Conservation (phyloP, 2,329 filamentous ascomycete species). For the Aspergillus glaucus region DNA sequence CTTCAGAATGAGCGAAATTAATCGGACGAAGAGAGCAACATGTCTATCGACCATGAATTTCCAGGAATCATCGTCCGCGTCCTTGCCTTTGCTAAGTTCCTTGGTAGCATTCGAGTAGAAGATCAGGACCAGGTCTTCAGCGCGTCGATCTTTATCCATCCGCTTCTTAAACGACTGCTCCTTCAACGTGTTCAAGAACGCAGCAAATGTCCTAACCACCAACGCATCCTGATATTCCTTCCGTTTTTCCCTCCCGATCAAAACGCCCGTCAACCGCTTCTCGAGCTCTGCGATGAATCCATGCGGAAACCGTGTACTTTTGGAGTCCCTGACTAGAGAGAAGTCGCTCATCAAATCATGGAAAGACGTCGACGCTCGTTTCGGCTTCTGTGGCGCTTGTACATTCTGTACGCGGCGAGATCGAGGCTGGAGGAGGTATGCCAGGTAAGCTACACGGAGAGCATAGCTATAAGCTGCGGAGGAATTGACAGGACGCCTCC, state of each 20-base stretch:
- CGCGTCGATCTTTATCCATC: slow-evolving; percentile 87
- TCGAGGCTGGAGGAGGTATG: slow-evolving; percentile 87
- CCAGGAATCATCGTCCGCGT: slow-evolving; percentile 77
- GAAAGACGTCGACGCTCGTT: slow-evolving; percentile 66
- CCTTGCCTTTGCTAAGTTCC: slow-evolving; percentile 72
- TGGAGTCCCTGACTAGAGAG: slow-evolving; percentile 58
- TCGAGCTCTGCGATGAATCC: slow-evolving; percentile 64
- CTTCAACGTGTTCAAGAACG: slow-evolving; percentile 89
- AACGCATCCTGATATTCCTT: slow-evolving; percentile 86
- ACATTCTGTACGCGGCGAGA: slow-evolving; percentile 86
- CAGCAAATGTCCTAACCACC: slow-evolving; percentile 89
- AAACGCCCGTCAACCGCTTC: slow-evolving; percentile 72
- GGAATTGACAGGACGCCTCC: slow-evolving; percentile 40
- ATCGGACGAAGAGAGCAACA: slow-evolving; percentile 84
- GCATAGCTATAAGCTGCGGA: slow-evolving; percentile 90
- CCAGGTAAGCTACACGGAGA: slow-evolving; percentile 81
- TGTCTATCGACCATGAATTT: slow-evolving; percentile 90
- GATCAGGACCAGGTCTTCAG: slow-evolving; percentile 88
- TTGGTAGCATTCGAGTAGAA: slow-evolving; percentile 95
- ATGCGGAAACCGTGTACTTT: slow-evolving; percentile 65
- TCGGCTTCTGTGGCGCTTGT: slow-evolving; percentile 54
- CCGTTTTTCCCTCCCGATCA: slow-evolving; percentile 74
- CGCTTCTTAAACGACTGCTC: slow-evolving; percentile 80
- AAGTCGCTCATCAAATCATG: slow-evolving; percentile 88
- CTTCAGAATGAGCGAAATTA: slow-evolving; percentile 72